Evolutionary conservation across 345 rosid genomes (phyloP), one percentile per base, ranked within the genome.

Genomic region (Lepidium africanum): DNA sequence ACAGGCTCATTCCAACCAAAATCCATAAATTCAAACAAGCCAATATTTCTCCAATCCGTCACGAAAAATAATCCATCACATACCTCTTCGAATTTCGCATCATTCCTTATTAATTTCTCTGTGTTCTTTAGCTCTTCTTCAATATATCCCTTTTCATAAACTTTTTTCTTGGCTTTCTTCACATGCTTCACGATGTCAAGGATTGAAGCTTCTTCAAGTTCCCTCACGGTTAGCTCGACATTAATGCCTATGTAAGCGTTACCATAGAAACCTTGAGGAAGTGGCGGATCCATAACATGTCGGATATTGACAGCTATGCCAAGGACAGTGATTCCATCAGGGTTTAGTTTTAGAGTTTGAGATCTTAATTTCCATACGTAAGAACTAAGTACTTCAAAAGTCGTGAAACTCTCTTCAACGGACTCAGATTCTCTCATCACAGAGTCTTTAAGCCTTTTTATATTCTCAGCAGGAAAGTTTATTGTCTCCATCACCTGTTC

Each of bases 331-430:
- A 66, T 63, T 21, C 52, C 76, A 30, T 81, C 71, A 36, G 60
- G 72, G 48, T 80, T 51, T 33, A 82, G 23, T 7, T 78, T 69
- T 41, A 84, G 61, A 5, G 86, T 80, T 63, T 79, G 68, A 41
- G 70, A 57, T 49, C 86, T 76, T 55, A 81, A 48, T 64, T 81
- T 76, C 83, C 88, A 84, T 13, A 76, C 23, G 55, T 58, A 80
- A 4, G 84, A 80, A 35, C 76, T 64, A 15, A 84, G 74, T 2
- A 70, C 77, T 71, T 84, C 88, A 37, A 57, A 38, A 2, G 82
- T 81, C 3, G 88, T 81, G 75, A 78, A 60, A 39, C 33, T 42
- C 37, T 70, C 59, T 2, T 59, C 23, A 2, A 10, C 41, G 30
- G 17, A 17, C 5, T 69, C 23, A 5, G 48, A 32, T 9, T 59